A percentile compares a stretch with the other conserved stretches of the same genome.
phyloP scores from a whole-genome alignment of 148 eudicot species.

The Fallopia convolvulus region DNA sequence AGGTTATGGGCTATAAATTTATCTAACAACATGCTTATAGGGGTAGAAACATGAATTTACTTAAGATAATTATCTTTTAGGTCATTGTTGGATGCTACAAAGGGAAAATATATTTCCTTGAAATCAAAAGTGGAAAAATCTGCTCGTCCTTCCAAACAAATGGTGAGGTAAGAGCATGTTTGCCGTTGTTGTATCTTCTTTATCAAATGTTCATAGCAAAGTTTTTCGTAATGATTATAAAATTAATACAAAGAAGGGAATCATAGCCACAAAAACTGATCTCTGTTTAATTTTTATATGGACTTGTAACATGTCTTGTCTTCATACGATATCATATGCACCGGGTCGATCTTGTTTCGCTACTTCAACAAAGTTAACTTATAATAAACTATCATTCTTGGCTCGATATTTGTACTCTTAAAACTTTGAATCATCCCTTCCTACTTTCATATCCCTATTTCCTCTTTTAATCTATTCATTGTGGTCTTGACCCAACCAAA shows the following conservation, averaged over 20 bases:
- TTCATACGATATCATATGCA: not conserved
- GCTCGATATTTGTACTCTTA: not conserved
- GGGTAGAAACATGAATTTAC: not conserved
- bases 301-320: constrained; percentile 1
- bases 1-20: constrained; percentile 31
- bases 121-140: constrained; percentile 45
- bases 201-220: not conserved
- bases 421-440: not conserved
- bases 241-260: not conserved
- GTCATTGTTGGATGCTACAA: constrained; percentile 81
- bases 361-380: not conserved
- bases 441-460: not conserved
- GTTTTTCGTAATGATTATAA: not conserved
- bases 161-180: constrained; percentile 45
- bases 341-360: not conserved
- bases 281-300: not conserved
- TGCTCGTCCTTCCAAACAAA: constrained; percentile 72
- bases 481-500: not conserved
- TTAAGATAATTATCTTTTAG: constrained; percentile 19
- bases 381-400: not conserved
- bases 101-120: constrained; percentile 75
- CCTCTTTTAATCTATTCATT: not conserved
- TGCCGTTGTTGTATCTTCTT: not conserved
- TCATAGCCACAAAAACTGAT: not conserved
- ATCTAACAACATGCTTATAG: not conserved